Evolutionary conservation across 1,284 basidiomycete genomes (phyloP), one percentile per base, ranked within the genome.

Genomic region (Cryptococcus hybrid): DNA sequence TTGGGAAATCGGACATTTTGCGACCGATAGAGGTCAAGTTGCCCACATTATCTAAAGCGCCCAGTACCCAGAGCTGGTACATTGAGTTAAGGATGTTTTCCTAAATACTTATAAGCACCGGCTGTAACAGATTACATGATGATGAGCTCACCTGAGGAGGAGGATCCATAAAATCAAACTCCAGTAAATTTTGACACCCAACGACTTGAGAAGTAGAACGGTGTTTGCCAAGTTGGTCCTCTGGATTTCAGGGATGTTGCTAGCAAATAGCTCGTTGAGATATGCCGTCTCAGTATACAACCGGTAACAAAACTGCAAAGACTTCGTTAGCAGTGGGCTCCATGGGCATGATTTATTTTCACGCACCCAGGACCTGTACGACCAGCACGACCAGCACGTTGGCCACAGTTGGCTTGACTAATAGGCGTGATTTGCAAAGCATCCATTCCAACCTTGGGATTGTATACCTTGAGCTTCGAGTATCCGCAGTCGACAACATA

Each of bases 81-180:
- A 98, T 98, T 2, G 92, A 96, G 74, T 96, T 97, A 50, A 95
- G 81, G 66, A 94, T 95, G 73, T 95, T 95, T 59, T 89, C 90
- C 86, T 91, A 36, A 44, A n/a, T 49, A 30, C 56, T 34, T 9
- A 37, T 7, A 12, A 44, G 24, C 38, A 46, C n/a, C 15, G 24
- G 36, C 7, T 8, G 37, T 53, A 2, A 12, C 30, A 30, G 30
- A 4, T 30, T 30, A 30, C 4, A 7, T 39, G 15, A 12, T 30
- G 11, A 12, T 7, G 2, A 6, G 50, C 61, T 36, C 51, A 72
- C 82, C 69, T 85, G 83, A 5, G 79, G 80, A 0, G 96, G 96
- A 3, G 96, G 96, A 75, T 98, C 96, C 85, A 99, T 90, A 74
- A 99, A 99, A 79, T 99, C 95, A 74, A 99, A 99, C 58, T 94